These are phyloP conservation scores for Saitoella complicata DNA, from an alignment of 805 yeast genomes.

Conservation along the genomic window DNA sequence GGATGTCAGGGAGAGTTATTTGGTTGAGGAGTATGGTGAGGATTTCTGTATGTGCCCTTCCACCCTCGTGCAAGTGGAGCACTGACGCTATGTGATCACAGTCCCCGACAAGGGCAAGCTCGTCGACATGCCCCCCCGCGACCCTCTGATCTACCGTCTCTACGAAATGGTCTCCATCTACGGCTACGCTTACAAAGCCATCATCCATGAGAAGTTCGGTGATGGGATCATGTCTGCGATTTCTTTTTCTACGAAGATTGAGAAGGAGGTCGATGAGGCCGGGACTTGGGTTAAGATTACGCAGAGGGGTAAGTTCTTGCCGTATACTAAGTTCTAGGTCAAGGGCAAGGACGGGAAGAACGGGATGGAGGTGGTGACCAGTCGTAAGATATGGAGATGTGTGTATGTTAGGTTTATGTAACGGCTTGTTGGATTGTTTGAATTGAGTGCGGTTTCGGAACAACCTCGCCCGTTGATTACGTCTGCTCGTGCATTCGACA, in stretches of 20 bases:
- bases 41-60: constrained; percentile 6
- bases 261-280: constrained; percentile 13
- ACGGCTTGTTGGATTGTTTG: too few relatives aligned
- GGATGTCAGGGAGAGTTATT: constrained; percentile 2
- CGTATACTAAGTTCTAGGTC: constrained; percentile 13
- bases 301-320: constrained; percentile 13
- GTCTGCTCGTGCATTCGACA: too few relatives aligned
- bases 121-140: not conserved
- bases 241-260: constrained; percentile 13
- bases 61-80: constrained; percentile 10
- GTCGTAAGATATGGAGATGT: too few relatives aligned
- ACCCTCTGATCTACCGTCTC: constrained; percentile 12
- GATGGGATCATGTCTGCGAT: constrained; percentile 14
- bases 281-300: constrained; percentile 15
- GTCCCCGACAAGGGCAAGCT: too few relatives aligned
- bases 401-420: too few relatives aligned
- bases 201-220: constrained; percentile 13
- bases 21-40: constrained; percentile 3
- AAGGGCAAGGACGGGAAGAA: not conserved
- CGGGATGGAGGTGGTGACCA: too few relatives aligned
- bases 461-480: too few relatives aligned
- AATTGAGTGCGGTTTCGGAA: too few relatives aligned
- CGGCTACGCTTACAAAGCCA: constrained; percentile 13
- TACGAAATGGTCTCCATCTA: constrained; percentile 13
- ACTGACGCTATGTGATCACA: constrained; percentile 8